Evolutionary conservation across 1,284 basidiomycete species (phyloP).

Genomic region (Fomes fomentarius): DNA sequence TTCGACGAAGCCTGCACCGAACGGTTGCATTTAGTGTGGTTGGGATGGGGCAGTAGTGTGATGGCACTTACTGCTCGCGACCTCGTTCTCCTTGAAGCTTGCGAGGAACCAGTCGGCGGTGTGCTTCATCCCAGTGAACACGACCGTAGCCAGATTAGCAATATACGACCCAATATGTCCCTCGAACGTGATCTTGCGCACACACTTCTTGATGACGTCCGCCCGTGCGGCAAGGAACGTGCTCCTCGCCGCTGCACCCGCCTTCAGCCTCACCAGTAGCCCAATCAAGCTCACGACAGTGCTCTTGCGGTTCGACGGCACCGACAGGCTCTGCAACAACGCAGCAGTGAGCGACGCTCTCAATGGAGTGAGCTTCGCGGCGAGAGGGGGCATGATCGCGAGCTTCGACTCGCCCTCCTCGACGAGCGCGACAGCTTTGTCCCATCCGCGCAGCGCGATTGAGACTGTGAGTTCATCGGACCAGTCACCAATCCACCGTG

Average conservation of each 20-base stretch:
- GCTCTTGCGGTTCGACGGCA: slow-evolving; percentile 80
- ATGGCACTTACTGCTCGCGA: slow-evolving; percentile 81
- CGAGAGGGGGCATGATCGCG: slow-evolving; percentile 54
- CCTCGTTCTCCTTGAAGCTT: slow-evolving; percentile 93
- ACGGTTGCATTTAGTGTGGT: background rate
- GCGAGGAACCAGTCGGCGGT: slow-evolving; percentile 98
- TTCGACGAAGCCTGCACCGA: slow-evolving; percentile 78
- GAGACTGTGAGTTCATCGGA: slow-evolving; percentile 91
- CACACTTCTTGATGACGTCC: slow-evolving; percentile 74
- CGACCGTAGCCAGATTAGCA: slow-evolving; percentile 80
- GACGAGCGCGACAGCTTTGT: slow-evolving; percentile 81
- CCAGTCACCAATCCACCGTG: slow-evolving; percentile 88
- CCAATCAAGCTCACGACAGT: slow-evolving; percentile 73
- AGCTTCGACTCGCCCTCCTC: slow-evolving; percentile 80
- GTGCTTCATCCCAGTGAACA: slow-evolving; percentile 91
- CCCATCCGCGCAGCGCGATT: slow-evolving; percentile 90
- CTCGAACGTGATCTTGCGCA: slow-evolving; percentile 89
- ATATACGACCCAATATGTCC: slow-evolving; percentile 87
- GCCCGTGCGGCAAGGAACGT: slow-evolving; percentile 85
- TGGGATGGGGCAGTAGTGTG: background rate
- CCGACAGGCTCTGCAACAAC: slow-evolving; percentile 76
- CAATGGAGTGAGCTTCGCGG: slow-evolving; percentile 68
- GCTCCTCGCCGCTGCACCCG: slow-evolving; percentile 79
- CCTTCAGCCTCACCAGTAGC: slow-evolving; percentile 75
- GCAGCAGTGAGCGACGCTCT: slow-evolving; percentile 73